These are phyloP conservation scores for Microcyclosporella mali DNA, from an alignment of 2,329 filamentous ascomycete genomes.

Conservation along the genomic window DNA sequence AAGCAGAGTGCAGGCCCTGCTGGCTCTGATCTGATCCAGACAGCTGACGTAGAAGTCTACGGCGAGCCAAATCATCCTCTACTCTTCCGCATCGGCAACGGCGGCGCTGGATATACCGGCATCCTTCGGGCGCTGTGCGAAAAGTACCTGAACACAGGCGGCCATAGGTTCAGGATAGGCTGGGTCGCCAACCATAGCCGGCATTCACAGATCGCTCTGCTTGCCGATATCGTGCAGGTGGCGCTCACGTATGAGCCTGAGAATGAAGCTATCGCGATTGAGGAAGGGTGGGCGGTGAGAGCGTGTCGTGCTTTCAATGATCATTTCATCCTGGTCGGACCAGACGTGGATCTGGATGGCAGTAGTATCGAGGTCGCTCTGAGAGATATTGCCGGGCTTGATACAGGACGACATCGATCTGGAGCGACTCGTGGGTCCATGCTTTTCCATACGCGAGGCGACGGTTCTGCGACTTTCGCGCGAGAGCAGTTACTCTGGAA, in stretches of 20 bases:
- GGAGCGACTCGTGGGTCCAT: background rate
- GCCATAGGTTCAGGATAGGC: constrained; percentile 15
- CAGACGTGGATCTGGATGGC: constrained; percentile 2
- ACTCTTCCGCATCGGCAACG: constrained; percentile 21
- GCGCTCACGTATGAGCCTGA: constrained; percentile 24
- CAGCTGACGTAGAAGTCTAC: constrained; percentile 12
- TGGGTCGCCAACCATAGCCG: constrained; percentile 23
- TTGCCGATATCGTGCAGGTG: constrained; percentile 19
- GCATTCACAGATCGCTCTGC: constrained; percentile 20
- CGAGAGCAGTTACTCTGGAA: constrained; percentile 19
- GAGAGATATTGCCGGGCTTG: background rate
- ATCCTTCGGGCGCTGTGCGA: constrained; percentile 13
- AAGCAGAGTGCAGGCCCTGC: constrained; percentile 2
- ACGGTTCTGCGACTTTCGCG: constrained; percentile 21
- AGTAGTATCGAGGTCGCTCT: background rate
- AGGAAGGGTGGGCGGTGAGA: constrained; percentile 18
- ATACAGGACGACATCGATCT: background rate
- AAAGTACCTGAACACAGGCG: constrained; percentile 11
- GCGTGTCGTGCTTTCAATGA: constrained; percentile 19
- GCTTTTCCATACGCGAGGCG: constrained; percentile 11
- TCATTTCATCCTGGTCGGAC: constrained; percentile 23
- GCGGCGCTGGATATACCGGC: constrained; percentile 22
- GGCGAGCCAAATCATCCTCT: constrained; percentile 13
- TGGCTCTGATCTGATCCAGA: constrained; percentile 7
- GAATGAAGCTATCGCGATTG: constrained; percentile 16